These are phyloP conservation scores for Antarctomyces pellizariae DNA, from an alignment of 495 filamentous ascomycete species.

Conservation along the genomic window DNA sequence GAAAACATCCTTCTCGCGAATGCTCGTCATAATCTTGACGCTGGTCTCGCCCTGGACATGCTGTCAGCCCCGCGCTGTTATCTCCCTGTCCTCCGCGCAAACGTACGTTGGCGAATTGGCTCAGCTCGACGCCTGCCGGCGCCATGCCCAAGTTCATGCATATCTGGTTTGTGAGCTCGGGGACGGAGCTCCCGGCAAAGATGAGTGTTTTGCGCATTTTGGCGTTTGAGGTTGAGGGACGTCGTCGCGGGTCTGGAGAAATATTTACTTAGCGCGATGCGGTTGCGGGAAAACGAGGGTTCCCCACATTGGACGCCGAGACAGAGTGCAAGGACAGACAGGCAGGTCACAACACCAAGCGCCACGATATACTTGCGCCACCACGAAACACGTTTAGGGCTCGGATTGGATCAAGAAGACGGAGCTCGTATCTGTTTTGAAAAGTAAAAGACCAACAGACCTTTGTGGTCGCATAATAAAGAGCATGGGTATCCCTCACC, in stretches of 20 bases:
- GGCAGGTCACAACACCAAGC: no score
- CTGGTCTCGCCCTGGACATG: slow-evolving; percentile 81
- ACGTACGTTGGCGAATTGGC: slow-evolving; percentile 33
- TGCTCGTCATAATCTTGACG: slow-evolving; percentile 78
- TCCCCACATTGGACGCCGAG: no score
- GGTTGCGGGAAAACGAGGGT: no score
- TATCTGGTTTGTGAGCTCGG: slow-evolving; percentile 30
- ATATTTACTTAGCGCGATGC: no score
- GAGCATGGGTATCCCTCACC: slow-evolving; percentile 47
- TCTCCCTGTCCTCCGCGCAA: slow-evolving; percentile 3
- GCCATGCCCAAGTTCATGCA: slow-evolving; percentile 34
- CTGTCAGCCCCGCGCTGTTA: slow-evolving; percentile 27
- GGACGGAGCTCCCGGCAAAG: slow-evolving; percentile 32
- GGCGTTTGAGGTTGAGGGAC: no score
- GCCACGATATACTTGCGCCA: no score
- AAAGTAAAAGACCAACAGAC: slow-evolving; percentile 2
- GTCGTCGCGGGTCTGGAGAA: no score
- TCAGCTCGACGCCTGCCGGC: slow-evolving; percentile 30
- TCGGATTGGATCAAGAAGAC: no score
- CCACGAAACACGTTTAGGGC: no score
- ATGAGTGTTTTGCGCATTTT: slow-evolving; percentile 32
- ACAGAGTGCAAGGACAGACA: no score
- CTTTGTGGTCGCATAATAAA: slow-evolving; percentile 1
- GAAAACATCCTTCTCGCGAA: slow-evolving; percentile 96
- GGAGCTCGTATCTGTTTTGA: no score